Percentiles rank a stretch among this genome's conserved stretches.
These are phyloP conservation scores for Cercospora beticola DNA, from an alignment of 2,329 filamentous ascomycete species.

Conservation along the genomic window DNA sequence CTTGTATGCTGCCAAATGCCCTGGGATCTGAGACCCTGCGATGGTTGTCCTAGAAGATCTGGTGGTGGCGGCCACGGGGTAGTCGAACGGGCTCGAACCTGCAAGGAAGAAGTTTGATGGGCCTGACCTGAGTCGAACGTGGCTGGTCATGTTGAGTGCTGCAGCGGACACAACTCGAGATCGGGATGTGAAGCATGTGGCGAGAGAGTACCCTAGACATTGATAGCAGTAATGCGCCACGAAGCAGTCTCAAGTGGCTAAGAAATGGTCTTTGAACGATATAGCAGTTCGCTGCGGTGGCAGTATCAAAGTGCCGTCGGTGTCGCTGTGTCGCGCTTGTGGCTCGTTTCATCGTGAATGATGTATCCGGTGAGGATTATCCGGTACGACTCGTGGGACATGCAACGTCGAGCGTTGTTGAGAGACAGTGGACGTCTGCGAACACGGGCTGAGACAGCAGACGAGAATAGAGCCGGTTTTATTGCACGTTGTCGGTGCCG, in stretches of 20 bases:
- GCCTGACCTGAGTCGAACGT: not conserved
- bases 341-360: not conserved
- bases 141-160: not conserved
- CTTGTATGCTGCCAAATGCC: not conserved
- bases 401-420: not conserved
- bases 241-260: conserved; percentile 1
- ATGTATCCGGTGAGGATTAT: not conserved
- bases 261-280: not conserved
- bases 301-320: not conserved
- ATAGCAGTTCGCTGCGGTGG: not conserved
- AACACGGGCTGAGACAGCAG: not conserved
- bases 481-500: conserved; percentile 3
- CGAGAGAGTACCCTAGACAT: not conserved
- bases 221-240: not conserved
- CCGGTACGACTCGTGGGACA: not conserved
- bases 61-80: not conserved
- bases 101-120: not conserved
- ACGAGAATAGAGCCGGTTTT: not conserved
- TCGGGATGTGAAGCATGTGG: conserved; percentile 6
- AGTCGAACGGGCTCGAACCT: not conserved
- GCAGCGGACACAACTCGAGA: not conserved
- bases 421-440: not conserved
- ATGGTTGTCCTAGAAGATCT: not conserved
- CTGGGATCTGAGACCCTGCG: not conserved
- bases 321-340: not conserved